These are phyloP conservation scores for Xylariaceae sp. DNA, from an alignment of 2,329 filamentous ascomycete genomes.

Conservation along the genomic window DNA sequence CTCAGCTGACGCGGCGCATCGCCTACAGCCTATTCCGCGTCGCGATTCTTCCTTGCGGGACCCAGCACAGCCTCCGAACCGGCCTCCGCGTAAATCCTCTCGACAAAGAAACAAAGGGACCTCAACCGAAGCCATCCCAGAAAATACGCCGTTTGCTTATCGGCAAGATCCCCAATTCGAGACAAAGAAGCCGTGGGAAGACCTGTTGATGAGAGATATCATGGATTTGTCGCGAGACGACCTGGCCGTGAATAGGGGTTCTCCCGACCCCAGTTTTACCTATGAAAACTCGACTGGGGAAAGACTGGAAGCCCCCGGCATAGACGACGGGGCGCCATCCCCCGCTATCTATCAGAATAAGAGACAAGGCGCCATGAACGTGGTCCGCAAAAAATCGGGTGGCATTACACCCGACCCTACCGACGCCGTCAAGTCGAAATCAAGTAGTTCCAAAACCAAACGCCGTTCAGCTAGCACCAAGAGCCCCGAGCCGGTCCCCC, in stretches of 20 bases:
- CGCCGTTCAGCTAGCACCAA: conserved; percentile 46
- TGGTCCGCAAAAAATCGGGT: conserved; percentile 42
- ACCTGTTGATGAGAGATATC: conserved; percentile 29
- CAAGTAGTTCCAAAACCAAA: conserved; percentile 54
- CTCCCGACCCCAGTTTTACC: conserved; percentile 20
- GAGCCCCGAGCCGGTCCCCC: conserved; percentile 31
- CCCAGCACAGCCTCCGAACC: conserved; percentile 46
- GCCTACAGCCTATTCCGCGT: conserved; percentile 47
- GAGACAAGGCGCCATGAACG: conserved; percentile 44
- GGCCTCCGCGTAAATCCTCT: conserved; percentile 46
- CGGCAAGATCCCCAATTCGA: conserved; percentile 24
- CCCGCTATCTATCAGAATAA: conserved; percentile 61
- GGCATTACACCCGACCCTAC: conserved; percentile 44
- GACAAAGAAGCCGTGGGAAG: conserved; percentile 25
- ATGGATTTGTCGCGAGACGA: conserved; percentile 24
- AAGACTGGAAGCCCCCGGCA: conserved; percentile 27
- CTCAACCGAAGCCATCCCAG: conserved; percentile 38
- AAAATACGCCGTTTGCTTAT: conserved; percentile 34
- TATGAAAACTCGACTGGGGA: conserved; percentile 25
- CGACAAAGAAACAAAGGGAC: conserved; percentile 43
- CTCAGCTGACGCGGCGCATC: conserved; percentile 23
- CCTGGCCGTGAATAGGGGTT: conserved; percentile 19
- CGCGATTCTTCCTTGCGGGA: conserved; percentile 64
- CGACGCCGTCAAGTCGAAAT: conserved; percentile 44
- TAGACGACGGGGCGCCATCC: conserved; percentile 63